Base-by-base conservation (phyloP, 1,284 basidiomycete species). In the Volvariella surrecta region DNA sequence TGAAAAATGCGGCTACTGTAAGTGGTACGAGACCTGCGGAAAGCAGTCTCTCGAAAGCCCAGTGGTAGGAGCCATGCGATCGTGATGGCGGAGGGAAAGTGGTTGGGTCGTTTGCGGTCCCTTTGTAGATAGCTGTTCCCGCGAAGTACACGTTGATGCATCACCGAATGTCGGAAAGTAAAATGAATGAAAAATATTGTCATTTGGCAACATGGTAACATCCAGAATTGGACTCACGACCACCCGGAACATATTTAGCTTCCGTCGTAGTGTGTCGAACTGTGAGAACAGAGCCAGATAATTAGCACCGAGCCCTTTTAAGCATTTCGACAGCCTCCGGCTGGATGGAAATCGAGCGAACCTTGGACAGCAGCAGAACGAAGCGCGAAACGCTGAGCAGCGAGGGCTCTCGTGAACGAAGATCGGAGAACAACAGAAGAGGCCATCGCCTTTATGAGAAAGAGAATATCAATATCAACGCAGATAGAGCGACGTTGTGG, bases 61-160 rank as follows among this genome's bases (percentile, higher is more conserved):
- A 99, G 74, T 98, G 95, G 66, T 97, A 86, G 1, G 91, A 95
- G 40, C 96, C 95, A 58, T 96, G 89, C 2, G 79, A 64, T 58
- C 78, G 82, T 48, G 77, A 85, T 6, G 91, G 79, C 18, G 82
- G 61, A 21, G 94, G 94, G 73, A 92, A 96, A 16, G 81, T 67
- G 3, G 88, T 90, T 1, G 95, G 89, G 61, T 99, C 95, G 70
- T 99, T 99, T 54, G 94, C 93, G 30, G 90, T 90, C 46, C 95
- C 95, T 64, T 83, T 82, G 70, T 89, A 79, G 63, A 98, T 82
- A 48, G 92, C 92, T 94, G 51, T 31, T n/a, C n/a, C n/a, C n/a
- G n/a, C n/a, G n/a, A n/a, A n/a, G n/a, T 39, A 20, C n/a, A n/a
- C n/a, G n/a, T n/a, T n/a, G n/a, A n/a, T n/a, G n/a, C n/a, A n/a